phyloP scores from a whole-genome alignment of 306 rosid genomes.

The Lupinus albus region DNA sequence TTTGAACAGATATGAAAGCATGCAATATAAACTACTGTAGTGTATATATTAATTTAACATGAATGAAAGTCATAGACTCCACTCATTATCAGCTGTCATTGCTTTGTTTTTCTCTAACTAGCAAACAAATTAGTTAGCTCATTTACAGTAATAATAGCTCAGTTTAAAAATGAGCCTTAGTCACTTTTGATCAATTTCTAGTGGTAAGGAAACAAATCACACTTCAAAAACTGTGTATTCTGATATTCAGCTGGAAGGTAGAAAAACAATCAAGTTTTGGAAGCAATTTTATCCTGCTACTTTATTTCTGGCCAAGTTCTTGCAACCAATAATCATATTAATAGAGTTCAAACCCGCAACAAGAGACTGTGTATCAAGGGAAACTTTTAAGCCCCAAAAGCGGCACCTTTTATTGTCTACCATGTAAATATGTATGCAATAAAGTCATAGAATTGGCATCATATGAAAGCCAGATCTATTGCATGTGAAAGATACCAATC shows the following conservation, averaged over 20 bases:
- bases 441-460: slow-evolving; percentile 18
- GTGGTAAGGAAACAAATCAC: slow-evolving; percentile 20
- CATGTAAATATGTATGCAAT: not conserved
- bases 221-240: slow-evolving; percentile 28
- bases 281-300: slow-evolving; percentile 8
- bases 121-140: not conserved
- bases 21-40: slow-evolving; percentile 1
- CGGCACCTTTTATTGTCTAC: not conserved
- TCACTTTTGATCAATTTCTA: not conserved
- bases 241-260: slow-evolving; percentile 16
- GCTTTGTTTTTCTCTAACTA: not conserved
- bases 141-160: not conserved
- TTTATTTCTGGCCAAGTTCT: slow-evolving; percentile 4
- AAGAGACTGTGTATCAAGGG: slow-evolving; percentile 2
- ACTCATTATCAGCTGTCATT: not conserved
- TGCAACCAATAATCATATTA: slow-evolving; percentile 12
- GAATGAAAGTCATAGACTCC: slow-evolving; percentile 24
- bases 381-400: slow-evolving; percentile 4
- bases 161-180: not conserved
- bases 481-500: slow-evolving; percentile 9
- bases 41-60: slow-evolving; percentile 16
- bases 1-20: slow-evolving; percentile 27
- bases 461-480: not conserved
- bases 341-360: slow-evolving; percentile 19
- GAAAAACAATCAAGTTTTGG: not conserved